Evolutionary conservation across 371 early-diverging fungal genomes (phyloP), one percentile per base, ranked within the genome.

Genomic region (Rhizopus stolonifer): DNA sequence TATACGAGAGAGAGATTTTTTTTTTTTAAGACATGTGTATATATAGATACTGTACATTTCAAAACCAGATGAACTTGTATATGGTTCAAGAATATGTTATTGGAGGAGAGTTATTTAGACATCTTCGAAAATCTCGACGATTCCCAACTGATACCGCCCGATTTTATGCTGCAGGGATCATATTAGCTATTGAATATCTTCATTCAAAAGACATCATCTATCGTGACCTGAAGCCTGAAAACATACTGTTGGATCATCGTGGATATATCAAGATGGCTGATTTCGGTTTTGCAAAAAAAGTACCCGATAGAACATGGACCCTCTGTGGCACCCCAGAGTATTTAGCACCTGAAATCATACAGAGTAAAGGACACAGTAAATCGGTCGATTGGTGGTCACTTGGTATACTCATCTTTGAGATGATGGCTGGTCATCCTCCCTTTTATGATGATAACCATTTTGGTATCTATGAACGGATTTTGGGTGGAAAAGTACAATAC

Each of bases 271-370:
- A 97, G 73, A 92, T 99, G 44, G 93, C 99, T 2, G 99, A 99
- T 76, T 99, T 99, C 83, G 99, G 99, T 2, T 99, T 99, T 84
- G 96, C 99, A 24, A 98, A 97, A 65, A 74, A 80, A 26, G 84
- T 91, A 25, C 60, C 74, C 2, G 87, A 85, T 52, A 75, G 90
- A 66, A 92, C 93, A 36, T 92, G 92, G 92, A 94, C 93, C n/a
- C 69, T 96, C 25, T 99, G 98, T 65, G 99, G 99, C 2, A 99
- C 99, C 29, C 99, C 99, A 13, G 99, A 98, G 68, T 99, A 99
- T 57, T 66, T 91, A 46, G 97, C 99, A 19, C 99, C 99, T 7
- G 99, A 99, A 73, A 98, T 99, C 60, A 96, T 99, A 58, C 90
- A 93, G 65, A 91, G 92, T 56, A 91, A 94, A 74, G 98, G 95